phyloP scores from a whole-genome alignment of 306 rosid species.

The Quercus dentata region DNA sequence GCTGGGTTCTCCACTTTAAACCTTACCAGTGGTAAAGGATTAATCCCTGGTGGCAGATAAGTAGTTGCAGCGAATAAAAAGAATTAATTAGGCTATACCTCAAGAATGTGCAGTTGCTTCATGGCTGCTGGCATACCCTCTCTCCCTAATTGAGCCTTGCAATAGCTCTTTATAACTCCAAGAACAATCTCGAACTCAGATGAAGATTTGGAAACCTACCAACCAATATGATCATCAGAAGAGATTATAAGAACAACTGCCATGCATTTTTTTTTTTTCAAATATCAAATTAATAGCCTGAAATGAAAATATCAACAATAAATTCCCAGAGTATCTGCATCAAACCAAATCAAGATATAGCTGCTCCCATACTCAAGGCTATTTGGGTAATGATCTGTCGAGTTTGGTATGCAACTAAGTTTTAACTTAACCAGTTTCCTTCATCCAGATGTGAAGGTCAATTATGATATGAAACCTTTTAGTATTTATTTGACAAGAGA shows the following conservation, averaged over 20 bases:
- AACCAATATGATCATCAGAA: constrained; percentile 21
- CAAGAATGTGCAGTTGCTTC: constrained; percentile 72
- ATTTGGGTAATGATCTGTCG: not conserved
- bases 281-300: not conserved
- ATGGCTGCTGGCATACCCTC: constrained; percentile 60
- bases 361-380: not conserved
- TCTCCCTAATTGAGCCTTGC: constrained; percentile 70
- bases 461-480: not conserved
- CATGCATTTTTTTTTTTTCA: not conserved
- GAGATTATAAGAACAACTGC: constrained; percentile 16
- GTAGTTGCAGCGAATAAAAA: constrained; percentile 10
- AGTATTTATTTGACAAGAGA: not conserved
- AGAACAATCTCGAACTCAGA: constrained; percentile 91
- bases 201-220: constrained; percentile 70
- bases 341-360: not conserved
- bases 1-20: not conserved
- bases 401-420: constrained; percentile 4
- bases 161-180: constrained; percentile 76
- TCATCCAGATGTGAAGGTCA: not conserved
- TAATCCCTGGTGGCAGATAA: constrained; percentile 14
- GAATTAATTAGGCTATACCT: constrained; percentile 44
- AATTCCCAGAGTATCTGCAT: not conserved
- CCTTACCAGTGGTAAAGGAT: constrained; percentile 3
- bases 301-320: constrained; percentile 16
- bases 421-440: not conserved